Percentiles rank a stretch among this genome's conserved stretches.
phyloP scores from a whole-genome alignment of 2,329 filamentous ascomycete species.

The Aspergillus sp. region DNA sequence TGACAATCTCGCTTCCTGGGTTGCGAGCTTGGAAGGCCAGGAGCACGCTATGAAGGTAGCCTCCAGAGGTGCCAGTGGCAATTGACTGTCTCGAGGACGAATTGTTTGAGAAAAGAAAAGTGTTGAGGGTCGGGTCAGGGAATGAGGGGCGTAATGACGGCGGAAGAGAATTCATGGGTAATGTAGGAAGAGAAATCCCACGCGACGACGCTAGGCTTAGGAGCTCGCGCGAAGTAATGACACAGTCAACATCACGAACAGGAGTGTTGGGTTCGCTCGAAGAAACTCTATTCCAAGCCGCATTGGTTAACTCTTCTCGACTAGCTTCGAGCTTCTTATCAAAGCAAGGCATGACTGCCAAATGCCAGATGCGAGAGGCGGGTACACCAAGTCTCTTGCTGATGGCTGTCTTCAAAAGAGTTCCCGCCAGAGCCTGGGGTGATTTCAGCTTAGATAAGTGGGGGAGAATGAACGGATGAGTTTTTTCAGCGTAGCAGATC shows the following conservation, averaged over 20 bases:
- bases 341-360: conserved; percentile 97
- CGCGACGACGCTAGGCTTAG: conserved; percentile 84
- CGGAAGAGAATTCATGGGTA: conserved; percentile 62
- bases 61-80: conserved; percentile 77
- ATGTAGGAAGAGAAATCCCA: conserved; percentile 70
- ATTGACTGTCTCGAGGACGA: conserved; percentile 42
- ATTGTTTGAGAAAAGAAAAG: conserved; percentile 70
- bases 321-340: conserved; percentile 98
- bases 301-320: conserved; percentile 83
- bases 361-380: conserved; percentile 84
- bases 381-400: conserved; percentile 70
- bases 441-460: conserved; percentile 91
- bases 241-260: conserved; percentile 90
- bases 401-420: conserved; percentile 81
- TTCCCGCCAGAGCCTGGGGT: conserved; percentile 88
- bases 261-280: conserved; percentile 42
- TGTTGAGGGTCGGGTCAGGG: conserved; percentile 68
- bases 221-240: conserved; percentile 94
- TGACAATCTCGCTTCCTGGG: conserved; percentile 69
- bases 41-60: conserved; percentile 83
- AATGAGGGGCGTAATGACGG: conserved; percentile 57
- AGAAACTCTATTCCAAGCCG: conserved; percentile 58
- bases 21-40: conserved; percentile 69
- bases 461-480: conserved; percentile 87
- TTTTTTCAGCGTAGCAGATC: conserved; percentile 99